phyloP scores from a whole-genome alignment of 1,284 basidiomycete species.

The Austroboletus olivaceoglutinosus region DNA sequence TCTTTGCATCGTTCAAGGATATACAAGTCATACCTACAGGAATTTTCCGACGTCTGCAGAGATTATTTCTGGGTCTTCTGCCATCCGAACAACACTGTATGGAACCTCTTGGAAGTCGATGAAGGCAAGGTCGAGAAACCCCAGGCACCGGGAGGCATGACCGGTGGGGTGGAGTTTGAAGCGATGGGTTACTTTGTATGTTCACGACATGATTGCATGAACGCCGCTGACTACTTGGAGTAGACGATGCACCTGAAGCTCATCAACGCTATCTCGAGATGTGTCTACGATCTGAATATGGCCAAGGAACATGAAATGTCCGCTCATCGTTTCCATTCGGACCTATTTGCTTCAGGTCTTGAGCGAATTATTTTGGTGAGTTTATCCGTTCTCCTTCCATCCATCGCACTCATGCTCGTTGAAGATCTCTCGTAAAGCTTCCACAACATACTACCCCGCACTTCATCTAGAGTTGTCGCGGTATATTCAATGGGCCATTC shows the following conservation, averaged over 20 bases:
- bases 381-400: conserved; percentile 6
- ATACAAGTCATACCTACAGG: conserved; percentile 89
- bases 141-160: conserved; percentile 95
- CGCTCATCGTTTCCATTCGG: conserved; percentile 76
- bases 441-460: conserved; percentile 87
- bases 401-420: conserved; percentile 15
- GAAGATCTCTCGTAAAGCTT: conserved; percentile 90
- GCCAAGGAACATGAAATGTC: conserved; percentile 69
- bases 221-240: conserved; percentile 13
- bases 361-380: conserved; percentile 76
- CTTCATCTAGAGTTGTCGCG: conserved; percentile 89
- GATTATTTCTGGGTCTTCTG: conserved; percentile 99
- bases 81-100: conserved; percentile 89
- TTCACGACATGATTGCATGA: conserved; percentile 9
- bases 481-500: conserved; percentile 66
- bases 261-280: conserved; percentile 72
- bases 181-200: conserved; percentile 93
- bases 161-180: conserved; percentile 97
- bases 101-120: conserved; percentile 81
- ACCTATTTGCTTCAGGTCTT: conserved; percentile 85
- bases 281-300: conserved; percentile 60
- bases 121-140: conserved; percentile 85
- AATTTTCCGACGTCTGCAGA: conserved; percentile 84
- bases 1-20: conserved; percentile 78
- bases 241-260: conserved; percentile 85